phyloP scores from a whole-genome alignment of 495 filamentous ascomycete species.

The Aspergillus cristatus region DNA sequence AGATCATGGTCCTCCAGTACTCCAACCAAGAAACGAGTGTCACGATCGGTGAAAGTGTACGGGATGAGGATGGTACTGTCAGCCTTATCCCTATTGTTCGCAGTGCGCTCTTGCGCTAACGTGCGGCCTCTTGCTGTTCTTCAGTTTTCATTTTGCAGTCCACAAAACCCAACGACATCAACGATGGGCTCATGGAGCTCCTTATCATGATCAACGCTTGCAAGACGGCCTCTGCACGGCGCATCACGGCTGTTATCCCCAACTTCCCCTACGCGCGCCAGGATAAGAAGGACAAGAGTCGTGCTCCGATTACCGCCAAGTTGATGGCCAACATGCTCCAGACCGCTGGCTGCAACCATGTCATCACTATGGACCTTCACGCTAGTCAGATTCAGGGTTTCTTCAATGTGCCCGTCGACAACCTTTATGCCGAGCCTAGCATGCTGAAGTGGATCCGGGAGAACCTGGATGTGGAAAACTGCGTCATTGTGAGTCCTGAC shows the following conservation, averaged over 20 bases:
- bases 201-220: conserved; percentile 99
- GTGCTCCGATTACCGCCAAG: conserved; percentile 79
- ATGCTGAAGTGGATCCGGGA: conserved; percentile 86
- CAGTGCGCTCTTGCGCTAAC: no score
- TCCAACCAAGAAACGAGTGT: conserved; percentile 97
- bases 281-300: conserved; percentile 97
- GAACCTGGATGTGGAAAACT: conserved; percentile 72
- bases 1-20: conserved; percentile 90
- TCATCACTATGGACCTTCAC: conserved; percentile 79
- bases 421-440: conserved; percentile 91
- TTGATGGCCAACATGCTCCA: conserved; percentile 97
- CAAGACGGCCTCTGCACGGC: conserved; percentile 88
- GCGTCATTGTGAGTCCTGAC: conserved; percentile 93
- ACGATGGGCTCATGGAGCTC: conserved; percentile 97
- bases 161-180: conserved; percentile 91
- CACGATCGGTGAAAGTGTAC: conserved; percentile 91
- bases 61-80: conserved; percentile 80
- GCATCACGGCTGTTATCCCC: conserved; percentile 87
- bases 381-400: conserved; percentile 68
- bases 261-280: conserved; percentile 99
- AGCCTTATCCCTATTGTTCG: no score
- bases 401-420: conserved; percentile 97
- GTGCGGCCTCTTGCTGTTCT: conserved; percentile 13
- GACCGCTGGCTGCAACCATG: conserved; percentile 79
- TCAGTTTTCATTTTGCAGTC: conserved; percentile 93